Conservation (phyloP, 768 basidiomycete genomes). For the Auricularia sp. region DNA sequence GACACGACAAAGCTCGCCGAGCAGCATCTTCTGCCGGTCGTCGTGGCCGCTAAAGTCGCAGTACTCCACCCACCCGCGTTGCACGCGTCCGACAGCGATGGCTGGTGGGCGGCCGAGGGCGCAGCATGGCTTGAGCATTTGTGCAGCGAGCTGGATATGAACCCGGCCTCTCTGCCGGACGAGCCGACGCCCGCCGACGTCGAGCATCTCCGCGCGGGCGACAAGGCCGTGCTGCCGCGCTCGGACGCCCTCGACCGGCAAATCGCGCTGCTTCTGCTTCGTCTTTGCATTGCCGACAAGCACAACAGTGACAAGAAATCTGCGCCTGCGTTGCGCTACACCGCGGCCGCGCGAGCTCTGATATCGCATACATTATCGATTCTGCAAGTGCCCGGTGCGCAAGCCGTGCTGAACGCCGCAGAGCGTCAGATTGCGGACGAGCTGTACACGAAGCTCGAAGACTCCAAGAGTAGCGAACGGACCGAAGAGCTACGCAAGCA, state of each 20-base stretch:
- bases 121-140: not conserved
- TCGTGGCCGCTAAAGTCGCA: conserved; percentile 8
- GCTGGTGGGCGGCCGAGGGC: not conserved
- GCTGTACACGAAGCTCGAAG: conserved; percentile 11
- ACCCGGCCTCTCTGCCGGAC: not conserved
- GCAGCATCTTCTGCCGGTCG: conserved; percentile 2
- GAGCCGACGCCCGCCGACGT: not conserved
- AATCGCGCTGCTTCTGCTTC: not conserved
- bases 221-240: not conserved
- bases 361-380: not conserved
- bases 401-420: conserved; percentile 7
- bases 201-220: not conserved
- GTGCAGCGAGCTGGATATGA: not conserved
- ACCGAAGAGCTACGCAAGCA: conserved; percentile 19
- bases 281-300: not conserved
- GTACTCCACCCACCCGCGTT: conserved; percentile 3
- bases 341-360: not conserved
- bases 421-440: conserved; percentile 11
- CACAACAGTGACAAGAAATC: not conserved
- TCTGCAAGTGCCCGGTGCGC: conserved; percentile 9
- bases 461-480: conserved; percentile 14
- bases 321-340: not conserved
- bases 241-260: not conserved
- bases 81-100: not conserved
- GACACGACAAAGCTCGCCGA: not conserved